Evolutionary conservation across 1,139 yeast species (phyloP).

Genomic region (Magnusiomyces magnusii): DNA sequence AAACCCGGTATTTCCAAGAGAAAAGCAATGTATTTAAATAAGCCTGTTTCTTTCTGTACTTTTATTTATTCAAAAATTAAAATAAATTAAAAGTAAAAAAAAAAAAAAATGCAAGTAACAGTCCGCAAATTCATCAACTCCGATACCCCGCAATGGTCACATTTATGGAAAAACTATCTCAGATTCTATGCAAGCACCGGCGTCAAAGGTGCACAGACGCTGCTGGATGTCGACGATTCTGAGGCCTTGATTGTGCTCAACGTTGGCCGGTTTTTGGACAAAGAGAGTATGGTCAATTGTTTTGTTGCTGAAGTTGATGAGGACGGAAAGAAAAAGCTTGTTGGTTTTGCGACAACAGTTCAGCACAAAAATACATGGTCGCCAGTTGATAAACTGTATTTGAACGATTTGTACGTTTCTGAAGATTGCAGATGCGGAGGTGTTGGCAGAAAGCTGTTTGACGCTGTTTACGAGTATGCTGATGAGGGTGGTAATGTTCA

Average conservation of each 20-base stretch:
- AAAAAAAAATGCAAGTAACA: conserved; percentile 17
- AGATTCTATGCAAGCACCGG: conserved; percentile 39
- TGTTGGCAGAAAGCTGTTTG: conserved; percentile 42
- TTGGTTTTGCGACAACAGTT: conserved; percentile 44
- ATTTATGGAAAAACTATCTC: conserved; percentile 40
- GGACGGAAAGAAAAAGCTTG: conserved; percentile 48
- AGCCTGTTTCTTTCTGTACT: background rate
- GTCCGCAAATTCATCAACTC: conserved; percentile 38
- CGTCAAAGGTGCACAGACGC: background rate
- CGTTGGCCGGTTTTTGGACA: conserved; percentile 42
- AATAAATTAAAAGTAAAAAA: no score
- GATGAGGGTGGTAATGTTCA: no score
- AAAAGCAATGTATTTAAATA: no score
- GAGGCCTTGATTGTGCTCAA: conserved; percentile 40
- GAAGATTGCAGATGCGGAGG: conserved; percentile 40
- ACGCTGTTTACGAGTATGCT: conserved; percentile 43
- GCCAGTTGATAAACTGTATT: conserved; percentile 38
- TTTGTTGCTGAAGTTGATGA: conserved; percentile 43
- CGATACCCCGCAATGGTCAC: conserved; percentile 40
- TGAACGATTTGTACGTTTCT: conserved; percentile 41
- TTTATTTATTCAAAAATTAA: no score
- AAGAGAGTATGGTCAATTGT: conserved; percentile 39
- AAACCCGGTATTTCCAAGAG: no score
- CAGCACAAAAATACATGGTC: conserved; percentile 48
- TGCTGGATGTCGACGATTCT: conserved; percentile 24